Evolutionary conservation across 768 basidiomycete species (phyloP).

Genomic region (Dendrothele bispora): DNA sequence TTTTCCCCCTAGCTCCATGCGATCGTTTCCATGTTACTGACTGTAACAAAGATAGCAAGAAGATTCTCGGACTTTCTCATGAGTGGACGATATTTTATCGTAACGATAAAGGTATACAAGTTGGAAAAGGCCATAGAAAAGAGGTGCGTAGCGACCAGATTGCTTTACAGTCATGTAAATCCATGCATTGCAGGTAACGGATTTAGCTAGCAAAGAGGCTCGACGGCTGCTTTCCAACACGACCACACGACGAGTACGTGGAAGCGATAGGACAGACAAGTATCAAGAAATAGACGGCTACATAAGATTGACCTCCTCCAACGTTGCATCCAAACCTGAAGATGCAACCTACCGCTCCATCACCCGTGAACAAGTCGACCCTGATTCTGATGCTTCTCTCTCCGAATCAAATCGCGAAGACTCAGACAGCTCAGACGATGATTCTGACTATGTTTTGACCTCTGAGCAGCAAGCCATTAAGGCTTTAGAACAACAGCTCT

Average conservation of each 20-base stretch:
- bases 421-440: slow-evolving; percentile 36
- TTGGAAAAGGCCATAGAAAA: slow-evolving; percentile 41
- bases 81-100: slow-evolving; percentile 47
- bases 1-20: slow-evolving; percentile 7
- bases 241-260: slow-evolving; percentile 49
- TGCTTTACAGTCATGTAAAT: slow-evolving; percentile 4
- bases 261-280: slow-evolving; percentile 37
- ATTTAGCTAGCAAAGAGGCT: slow-evolving; percentile 57
- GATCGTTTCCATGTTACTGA: slow-evolving; percentile 8
- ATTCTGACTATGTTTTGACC: slow-evolving; percentile 34
- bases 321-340: slow-evolving; percentile 20
- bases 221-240: slow-evolving; percentile 53
- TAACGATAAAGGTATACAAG: slow-evolving; percentile 55
- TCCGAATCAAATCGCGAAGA: slow-evolving; percentile 26
- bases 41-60: slow-evolving; percentile 58
- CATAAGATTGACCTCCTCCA: slow-evolving; percentile 49
- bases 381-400: slow-evolving; percentile 32
- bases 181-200: slow-evolving; percentile 35
- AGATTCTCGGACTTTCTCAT: slow-evolving; percentile 60
- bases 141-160: slow-evolving; percentile 35
- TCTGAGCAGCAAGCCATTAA: slow-evolving; percentile 62
- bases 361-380: slow-evolving; percentile 23
- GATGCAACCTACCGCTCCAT: slow-evolving; percentile 56
- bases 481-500: slow-evolving; percentile 55
- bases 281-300: slow-evolving; percentile 71